Evolutionary conservation across 1,284 basidiomycete species (phyloP).

Genomic region (Tylopilus orsonianus): DNA sequence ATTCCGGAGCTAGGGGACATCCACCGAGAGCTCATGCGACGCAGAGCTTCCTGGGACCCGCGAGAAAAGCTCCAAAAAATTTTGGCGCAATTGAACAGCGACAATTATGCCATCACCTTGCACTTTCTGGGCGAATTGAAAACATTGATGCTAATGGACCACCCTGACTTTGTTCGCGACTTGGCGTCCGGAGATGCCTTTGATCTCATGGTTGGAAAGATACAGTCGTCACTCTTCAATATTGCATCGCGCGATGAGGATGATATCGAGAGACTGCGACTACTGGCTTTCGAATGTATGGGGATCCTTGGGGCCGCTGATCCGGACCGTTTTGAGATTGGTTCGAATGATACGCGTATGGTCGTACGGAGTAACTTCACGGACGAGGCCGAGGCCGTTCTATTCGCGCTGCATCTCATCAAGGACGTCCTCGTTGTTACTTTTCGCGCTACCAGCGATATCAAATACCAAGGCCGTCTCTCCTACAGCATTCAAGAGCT

Average conservation of each 20-base stretch:
- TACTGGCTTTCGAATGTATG: constrained; percentile 85
- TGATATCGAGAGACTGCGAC: constrained; percentile 64
- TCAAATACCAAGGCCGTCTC: constrained; percentile 87
- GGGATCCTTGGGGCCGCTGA: constrained; percentile 95
- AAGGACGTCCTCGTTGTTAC: constrained; percentile 87
- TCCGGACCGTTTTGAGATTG: constrained; percentile 87
- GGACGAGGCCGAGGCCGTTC: constrained; percentile 75
- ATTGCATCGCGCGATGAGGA: constrained; percentile 80
- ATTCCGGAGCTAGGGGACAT: constrained; percentile 67
- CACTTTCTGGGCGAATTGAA: constrained; percentile 82
- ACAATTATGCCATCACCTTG: constrained; percentile 80
- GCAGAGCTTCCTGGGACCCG: constrained; percentile 54
- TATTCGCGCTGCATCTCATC: constrained; percentile 88
- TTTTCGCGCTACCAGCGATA: constrained; percentile 92
- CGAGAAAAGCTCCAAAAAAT: constrained; percentile 66
- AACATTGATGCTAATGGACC: constrained; percentile 53
- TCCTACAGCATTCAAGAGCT: constrained; percentile 95
- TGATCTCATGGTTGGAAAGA: constrained; percentile 71
- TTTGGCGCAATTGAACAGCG: constrained; percentile 73
- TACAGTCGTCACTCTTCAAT: constrained; percentile 70
- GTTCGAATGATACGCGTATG: constrained; percentile 60
- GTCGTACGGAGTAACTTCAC: constrained; percentile 83
- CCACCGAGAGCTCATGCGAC: constrained; percentile 45
- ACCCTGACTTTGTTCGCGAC: constrained; percentile 54
- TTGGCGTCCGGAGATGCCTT: constrained; percentile 86